Evolutionary conservation across 176 grass and related monocot genomes (phyloP).

Genomic region (Eragrostis curvula): DNA sequence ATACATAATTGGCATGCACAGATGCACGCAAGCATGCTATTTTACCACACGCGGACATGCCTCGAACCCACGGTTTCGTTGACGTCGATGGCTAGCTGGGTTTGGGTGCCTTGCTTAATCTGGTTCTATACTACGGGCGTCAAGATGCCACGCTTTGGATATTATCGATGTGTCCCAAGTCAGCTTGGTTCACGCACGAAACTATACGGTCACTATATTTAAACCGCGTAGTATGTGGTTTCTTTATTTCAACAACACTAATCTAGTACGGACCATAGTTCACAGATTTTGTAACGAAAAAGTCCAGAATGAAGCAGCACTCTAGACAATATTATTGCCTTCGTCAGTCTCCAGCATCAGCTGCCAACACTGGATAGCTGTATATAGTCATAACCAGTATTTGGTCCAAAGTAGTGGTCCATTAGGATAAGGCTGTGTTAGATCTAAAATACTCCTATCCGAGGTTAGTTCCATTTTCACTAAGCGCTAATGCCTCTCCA

Average conservation of each 20-base stretch:
- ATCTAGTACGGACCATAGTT: too few species aligned
- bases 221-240: neutral
- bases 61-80: neutral
- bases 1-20: neutral
- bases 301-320: neutral
- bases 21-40: neutral
- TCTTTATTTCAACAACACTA: neutral
- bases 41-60: neutral
- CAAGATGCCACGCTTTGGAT: neutral
- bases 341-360: neutral
- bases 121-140: neutral
- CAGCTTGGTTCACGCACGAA: neutral
- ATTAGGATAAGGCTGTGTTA: neutral
- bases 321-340: neutral
- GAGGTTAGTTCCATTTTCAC: too few species aligned
- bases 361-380: neutral
- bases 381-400: neutral
- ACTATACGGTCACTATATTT: too few species aligned
- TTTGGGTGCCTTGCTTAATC: neutral
- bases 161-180: neutral
- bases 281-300: constrained; percentile 1
- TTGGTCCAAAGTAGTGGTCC: neutral
- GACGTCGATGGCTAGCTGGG: neutral
- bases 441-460: neutral
- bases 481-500: too few species aligned